phyloP scores from a whole-genome alignment of 1,284 basidiomycete species.

The Porogramme epimiltina region DNA sequence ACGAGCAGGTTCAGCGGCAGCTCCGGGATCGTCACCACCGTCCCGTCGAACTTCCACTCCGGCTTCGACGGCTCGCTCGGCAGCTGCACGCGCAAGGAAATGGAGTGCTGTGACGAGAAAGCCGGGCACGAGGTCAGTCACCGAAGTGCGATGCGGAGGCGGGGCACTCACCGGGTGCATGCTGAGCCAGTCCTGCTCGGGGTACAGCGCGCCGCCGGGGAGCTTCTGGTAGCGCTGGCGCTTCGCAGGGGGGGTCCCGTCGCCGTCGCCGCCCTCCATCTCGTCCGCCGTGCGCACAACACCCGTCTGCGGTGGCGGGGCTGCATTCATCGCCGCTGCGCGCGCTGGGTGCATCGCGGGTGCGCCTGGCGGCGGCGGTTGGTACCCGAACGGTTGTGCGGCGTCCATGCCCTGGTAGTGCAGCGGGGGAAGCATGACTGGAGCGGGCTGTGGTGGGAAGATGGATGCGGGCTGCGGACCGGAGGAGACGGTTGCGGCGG shows the following conservation, averaged over 20 bases:
- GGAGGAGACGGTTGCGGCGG: constrained; percentile 76
- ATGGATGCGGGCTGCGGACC: constrained; percentile 79
- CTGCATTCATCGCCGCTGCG: constrained; percentile 30
- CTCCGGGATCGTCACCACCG: constrained; percentile 74
- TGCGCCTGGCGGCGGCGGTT: constrained; percentile 50
- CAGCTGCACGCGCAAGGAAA: constrained; percentile 81
- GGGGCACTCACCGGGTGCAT: constrained; percentile 77
- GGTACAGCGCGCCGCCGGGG: constrained; percentile 77
- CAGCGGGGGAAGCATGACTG: constrained; percentile 80
- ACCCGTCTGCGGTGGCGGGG: constrained; percentile 52
- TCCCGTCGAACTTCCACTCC: constrained; percentile 91
- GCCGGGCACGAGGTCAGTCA: constrained; percentile 6
- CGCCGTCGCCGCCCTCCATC: constrained; percentile 68
- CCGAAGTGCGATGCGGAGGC: no score
- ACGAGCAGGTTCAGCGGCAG: constrained; percentile 82
- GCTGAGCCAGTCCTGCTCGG: constrained; percentile 85
- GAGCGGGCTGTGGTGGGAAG: constrained; percentile 56
- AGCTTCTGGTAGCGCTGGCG: constrained; percentile 81
- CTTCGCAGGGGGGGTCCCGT: constrained; percentile 73
- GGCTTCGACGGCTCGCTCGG: constrained; percentile 80
- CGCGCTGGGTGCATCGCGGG: constrained; percentile 40
- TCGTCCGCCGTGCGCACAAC: constrained; percentile 76
- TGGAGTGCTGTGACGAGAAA: constrained; percentile 67
- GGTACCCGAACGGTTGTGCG: constrained; percentile 77
- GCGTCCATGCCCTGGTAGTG: constrained; percentile 81